phyloP scores from a whole-genome alignment of 192 early-diverging fungal genomes.

The Linnemannia zychae region DNA sequence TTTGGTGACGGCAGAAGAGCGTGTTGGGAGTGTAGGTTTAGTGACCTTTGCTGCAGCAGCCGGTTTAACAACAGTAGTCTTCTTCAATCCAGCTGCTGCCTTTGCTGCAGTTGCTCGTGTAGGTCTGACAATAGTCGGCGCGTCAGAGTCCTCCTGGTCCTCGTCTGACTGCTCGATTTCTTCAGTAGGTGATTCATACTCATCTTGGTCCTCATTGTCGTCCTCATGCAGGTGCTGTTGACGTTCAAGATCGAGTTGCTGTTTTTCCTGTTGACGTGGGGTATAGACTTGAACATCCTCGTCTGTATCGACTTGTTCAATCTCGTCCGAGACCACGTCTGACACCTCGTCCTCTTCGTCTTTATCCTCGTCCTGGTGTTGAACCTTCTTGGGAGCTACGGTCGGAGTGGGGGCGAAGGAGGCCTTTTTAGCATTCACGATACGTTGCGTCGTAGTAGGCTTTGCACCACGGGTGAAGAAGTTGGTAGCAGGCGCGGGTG shows the following conservation, averaged over 20 bases:
- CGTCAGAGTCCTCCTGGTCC: not conserved
- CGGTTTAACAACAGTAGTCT: not conserved
- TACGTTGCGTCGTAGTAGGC: constrained; percentile 20
- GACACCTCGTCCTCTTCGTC: constrained; percentile 11
- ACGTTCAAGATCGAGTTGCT: not conserved
- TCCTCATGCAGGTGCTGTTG: not conserved
- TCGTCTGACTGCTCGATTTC: constrained; percentile 36
- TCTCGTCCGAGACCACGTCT: constrained; percentile 20
- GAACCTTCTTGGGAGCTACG: constrained; percentile 10
- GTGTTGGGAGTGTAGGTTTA: not conserved
- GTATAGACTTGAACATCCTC: not conserved
- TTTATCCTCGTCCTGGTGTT: not conserved
- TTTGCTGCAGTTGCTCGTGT: not conserved
- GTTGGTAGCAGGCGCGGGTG: not conserved
- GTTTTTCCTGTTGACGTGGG: not conserved
- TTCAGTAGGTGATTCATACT: constrained; percentile 7
- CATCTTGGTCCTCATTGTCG: constrained; percentile 11
- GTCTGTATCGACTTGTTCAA: constrained; percentile 34
- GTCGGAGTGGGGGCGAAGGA: not conserved
- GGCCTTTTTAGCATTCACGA: constrained; percentile 27
- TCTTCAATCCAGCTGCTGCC: not conserved
- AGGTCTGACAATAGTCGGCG: not conserved
- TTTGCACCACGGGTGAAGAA: constrained; percentile 50
- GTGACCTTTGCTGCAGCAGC: not conserved
- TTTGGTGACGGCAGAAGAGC: not conserved